phyloP scores from a whole-genome alignment of 2,329 filamentous ascomycete genomes.

The Phaeoacremonium minimum region DNA sequence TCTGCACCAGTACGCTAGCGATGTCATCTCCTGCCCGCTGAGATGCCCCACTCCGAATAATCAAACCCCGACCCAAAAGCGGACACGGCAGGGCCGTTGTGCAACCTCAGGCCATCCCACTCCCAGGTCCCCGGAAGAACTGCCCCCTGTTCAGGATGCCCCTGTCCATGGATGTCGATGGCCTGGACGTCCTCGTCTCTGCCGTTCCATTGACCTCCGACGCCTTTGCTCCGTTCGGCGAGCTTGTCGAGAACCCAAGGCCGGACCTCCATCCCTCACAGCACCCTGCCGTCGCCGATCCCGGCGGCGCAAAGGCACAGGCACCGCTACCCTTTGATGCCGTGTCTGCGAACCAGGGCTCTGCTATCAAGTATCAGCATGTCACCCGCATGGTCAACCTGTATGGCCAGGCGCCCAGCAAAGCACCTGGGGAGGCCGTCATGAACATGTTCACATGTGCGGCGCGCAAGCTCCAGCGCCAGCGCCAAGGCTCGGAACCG shows the following conservation, averaged over 20 bases:
- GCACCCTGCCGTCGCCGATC: slow-evolving; percentile 12
- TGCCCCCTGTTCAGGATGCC: no score
- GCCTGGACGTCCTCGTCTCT: slow-evolving; percentile 42
- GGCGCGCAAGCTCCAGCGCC: slow-evolving; percentile 46
- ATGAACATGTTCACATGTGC: slow-evolving; percentile 91
- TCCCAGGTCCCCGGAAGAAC: background rate
- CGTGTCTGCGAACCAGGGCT: slow-evolving; percentile 75
- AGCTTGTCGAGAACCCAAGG: slow-evolving; percentile 72
- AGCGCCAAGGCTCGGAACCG: slow-evolving; percentile 5
- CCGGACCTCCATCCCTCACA: slow-evolving; percentile 48
- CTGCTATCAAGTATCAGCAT: slow-evolving; percentile 79
- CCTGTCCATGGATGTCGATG: slow-evolving; percentile 35
- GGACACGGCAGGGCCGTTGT: no score
- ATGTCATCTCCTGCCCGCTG: no score
- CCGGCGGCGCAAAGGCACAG: slow-evolving; percentile 7
- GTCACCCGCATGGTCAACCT: slow-evolving; percentile 70
- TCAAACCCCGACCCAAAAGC: no score
- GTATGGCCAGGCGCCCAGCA: slow-evolving; percentile 63
- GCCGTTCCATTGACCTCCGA: slow-evolving; percentile 63
- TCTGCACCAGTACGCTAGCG: no score
- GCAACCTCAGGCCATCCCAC: no score
- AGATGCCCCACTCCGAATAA: no score
- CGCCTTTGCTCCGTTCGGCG: slow-evolving; percentile 75
- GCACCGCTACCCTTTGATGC: slow-evolving; percentile 37
- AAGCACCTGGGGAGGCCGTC: slow-evolving; percentile 51